Evolutionary conservation across 768 basidiomycete genomes (phyloP).

Genomic region (Neoboletus magnificus): DNA sequence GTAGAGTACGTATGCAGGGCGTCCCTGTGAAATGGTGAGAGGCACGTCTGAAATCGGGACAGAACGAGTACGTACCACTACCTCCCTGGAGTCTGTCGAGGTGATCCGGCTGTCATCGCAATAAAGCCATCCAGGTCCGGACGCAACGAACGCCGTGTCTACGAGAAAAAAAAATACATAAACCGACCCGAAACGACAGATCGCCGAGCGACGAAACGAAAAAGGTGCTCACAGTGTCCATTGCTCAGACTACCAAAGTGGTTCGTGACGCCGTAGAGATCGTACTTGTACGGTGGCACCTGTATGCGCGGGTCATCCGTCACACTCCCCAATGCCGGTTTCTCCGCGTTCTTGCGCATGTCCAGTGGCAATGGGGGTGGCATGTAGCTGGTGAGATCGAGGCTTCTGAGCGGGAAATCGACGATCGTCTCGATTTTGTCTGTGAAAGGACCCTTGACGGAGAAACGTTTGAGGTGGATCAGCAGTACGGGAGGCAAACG

Average conservation of each 20-base stretch:
- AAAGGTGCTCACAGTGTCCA: slow-evolving; percentile 80
- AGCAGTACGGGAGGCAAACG: slow-evolving; percentile 91
- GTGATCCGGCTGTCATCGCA: slow-evolving; percentile 92
- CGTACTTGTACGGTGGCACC: slow-evolving; percentile 87
- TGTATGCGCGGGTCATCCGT: slow-evolving; percentile 76
- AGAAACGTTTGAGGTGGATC: slow-evolving; percentile 91
- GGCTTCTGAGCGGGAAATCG: slow-evolving; percentile 71
- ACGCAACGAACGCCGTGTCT: slow-evolving; percentile 94
- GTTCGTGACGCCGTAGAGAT: slow-evolving; percentile 93
- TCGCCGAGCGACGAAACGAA: not conserved
- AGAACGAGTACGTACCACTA: slow-evolving; percentile 61
- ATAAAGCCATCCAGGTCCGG: slow-evolving; percentile 84
- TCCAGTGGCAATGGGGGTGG: slow-evolving; percentile 74
- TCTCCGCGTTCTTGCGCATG: slow-evolving; percentile 48
- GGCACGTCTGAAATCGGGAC: not conserved
- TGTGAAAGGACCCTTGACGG: slow-evolving; percentile 85
- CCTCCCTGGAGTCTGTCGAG: slow-evolving; percentile 68
- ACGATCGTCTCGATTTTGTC: slow-evolving; percentile 96
- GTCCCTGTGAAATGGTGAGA: slow-evolving; percentile 44
- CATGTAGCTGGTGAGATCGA: slow-evolving; percentile 79
- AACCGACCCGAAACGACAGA: not conserved
- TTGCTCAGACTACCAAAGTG: slow-evolving; percentile 93
- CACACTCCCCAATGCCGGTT: slow-evolving; percentile 24
- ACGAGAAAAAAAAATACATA: not conserved
- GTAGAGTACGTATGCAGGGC: slow-evolving; percentile 76